Base-by-base conservation (phyloP, 257 asterid species). In the Ajuga chamaepitys region DNA sequence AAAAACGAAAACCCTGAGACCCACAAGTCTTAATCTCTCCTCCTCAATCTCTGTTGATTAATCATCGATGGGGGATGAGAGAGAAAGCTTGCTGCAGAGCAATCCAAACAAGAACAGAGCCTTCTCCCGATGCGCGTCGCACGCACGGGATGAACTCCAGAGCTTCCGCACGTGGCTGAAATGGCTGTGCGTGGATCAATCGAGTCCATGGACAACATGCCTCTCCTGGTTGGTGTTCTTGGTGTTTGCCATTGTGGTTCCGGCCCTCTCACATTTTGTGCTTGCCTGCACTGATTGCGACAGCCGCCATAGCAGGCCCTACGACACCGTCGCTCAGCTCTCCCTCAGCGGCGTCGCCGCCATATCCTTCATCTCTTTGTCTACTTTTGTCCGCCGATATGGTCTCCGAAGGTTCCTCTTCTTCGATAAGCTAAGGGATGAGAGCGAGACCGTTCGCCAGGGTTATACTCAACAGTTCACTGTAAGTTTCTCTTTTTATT, bases 101-200 rank as follows among this genome's bases (percentile, higher is more conserved):
- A 21, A 28, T 18, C 30, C 37, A 0, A 42, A 69, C 54, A 77
- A 56, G 58, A 75, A 26, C 9, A 72, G 70, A 53, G 50, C 62
- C 4, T 81, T 65, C 62, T 61, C 78, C 4, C 82, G 97, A 0
- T 68, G 81, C 71, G 58, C 22, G 14, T 93, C 98, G 3, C 91
- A 84, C 68, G 88, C 91, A 11, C 78, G 45, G 9, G 98, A 93
- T 60, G 98, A 93, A 69, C 78, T 93, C 52, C 80, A 75, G 51
- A 72, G 83, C 66, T 89, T 93, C 73, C 71, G 97, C 17, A 68
- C 93, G 11, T 93, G 98, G 95, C 80, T 93, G 7, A 80, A 75
- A 64, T 93, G 97, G 94, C 83, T 93, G 66, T 89, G 95, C 78
- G 98, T 89, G 47, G 98, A 93, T 47, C 98, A 93, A 54, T 89